phyloP scores from a whole-genome alignment of 1,284 basidiomycete genomes.

The Cutaneotrichosporon sp. region DNA sequence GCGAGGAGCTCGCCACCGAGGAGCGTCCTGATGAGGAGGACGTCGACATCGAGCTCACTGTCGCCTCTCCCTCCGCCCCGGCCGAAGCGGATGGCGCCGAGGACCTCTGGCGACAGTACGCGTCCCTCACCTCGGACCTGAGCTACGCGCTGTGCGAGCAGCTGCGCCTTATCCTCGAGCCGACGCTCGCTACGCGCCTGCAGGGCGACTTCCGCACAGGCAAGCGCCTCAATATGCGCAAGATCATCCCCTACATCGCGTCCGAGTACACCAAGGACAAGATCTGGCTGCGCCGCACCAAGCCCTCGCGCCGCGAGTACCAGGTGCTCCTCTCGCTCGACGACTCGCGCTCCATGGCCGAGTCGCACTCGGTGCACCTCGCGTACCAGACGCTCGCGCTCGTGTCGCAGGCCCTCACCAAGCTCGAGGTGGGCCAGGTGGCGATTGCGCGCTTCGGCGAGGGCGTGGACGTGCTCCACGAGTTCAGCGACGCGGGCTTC shows the following conservation, averaged over 20 bases:
- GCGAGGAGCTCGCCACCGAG: slow-evolving; percentile 41
- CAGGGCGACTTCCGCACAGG: slow-evolving; percentile 98
- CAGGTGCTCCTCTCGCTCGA: slow-evolving; percentile 94
- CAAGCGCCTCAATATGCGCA: slow-evolving; percentile 98
- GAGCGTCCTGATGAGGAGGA: slow-evolving; percentile 38
- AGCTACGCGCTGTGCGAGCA: slow-evolving; percentile 94
- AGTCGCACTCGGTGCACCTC: slow-evolving; percentile 87
- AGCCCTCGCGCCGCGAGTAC: slow-evolving; percentile 92
- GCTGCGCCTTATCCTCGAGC: slow-evolving; percentile 92
- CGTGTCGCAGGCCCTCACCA: slow-evolving; percentile 85
- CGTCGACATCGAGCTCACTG: slow-evolving; percentile 61
- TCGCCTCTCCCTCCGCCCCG: slow-evolving; percentile 55
- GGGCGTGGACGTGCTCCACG: slow-evolving; percentile 82
- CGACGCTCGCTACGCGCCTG: slow-evolving; percentile 89
- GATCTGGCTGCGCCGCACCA: slow-evolving; percentile 95
- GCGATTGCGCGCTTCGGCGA: slow-evolving; percentile 91
- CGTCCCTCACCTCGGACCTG: slow-evolving; percentile 84
- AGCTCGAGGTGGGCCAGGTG: slow-evolving; percentile 92
- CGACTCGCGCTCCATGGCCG: slow-evolving; percentile 96
- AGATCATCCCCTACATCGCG: slow-evolving; percentile 97
- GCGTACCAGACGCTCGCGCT: slow-evolving; percentile 93
- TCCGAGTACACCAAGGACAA: slow-evolving; percentile 99
- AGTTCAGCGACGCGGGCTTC: slow-evolving; percentile 71
- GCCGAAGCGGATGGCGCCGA: slow-evolving; percentile 56
- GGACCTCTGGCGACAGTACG: slow-evolving; percentile 87